Conservation (phyloP, 495 filamentous ascomycete genomes). For the Aspergillus heteromorphus region DNA sequence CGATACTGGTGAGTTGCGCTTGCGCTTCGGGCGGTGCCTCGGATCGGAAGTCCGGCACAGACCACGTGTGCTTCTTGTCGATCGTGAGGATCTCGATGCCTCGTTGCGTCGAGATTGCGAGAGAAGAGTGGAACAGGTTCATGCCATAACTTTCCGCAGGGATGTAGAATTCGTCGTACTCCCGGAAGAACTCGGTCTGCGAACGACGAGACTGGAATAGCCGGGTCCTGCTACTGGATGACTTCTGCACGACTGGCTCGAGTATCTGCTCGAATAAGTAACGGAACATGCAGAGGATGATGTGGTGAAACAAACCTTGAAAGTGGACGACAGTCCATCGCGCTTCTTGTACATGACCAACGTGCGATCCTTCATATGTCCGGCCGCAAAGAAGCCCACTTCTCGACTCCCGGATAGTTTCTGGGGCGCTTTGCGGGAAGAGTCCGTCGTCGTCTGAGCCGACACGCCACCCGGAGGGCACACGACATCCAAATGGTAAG, state of each 20-base stretch:
- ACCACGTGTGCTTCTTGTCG: constrained; percentile 91
- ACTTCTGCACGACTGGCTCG: constrained; percentile 88
- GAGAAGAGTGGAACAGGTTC: constrained; percentile 89
- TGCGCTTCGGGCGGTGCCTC: constrained; percentile 39
- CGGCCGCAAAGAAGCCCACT: constrained; percentile 92
- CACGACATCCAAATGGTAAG: constrained; percentile 89
- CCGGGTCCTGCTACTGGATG: constrained; percentile 49
- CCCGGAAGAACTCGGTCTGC: constrained; percentile 90
- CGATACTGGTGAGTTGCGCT: constrained; percentile 73
- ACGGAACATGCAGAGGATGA: neutral
- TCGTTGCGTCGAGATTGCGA: constrained; percentile 82
- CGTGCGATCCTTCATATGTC: constrained; percentile 92
- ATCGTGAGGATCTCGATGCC: constrained; percentile 96
- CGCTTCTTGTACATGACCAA: constrained; percentile 96
- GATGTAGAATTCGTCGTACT: constrained; percentile 98
- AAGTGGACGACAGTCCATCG: constrained; percentile 83
- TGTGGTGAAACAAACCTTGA: constrained; percentile 54
- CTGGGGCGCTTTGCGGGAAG: constrained; percentile 72
- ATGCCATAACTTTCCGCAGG: constrained; percentile 92
- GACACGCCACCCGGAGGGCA: constrained; percentile 65
- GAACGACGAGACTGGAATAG: constrained; percentile 62
- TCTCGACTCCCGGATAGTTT: constrained; percentile 83
- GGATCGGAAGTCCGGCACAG: constrained; percentile 74
- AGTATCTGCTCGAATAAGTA: constrained; percentile 52
- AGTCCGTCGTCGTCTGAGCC: constrained; percentile 50